Evolutionary conservation across 306 rosid species (phyloP).

Genomic region (Prunus kanzakura): DNA sequence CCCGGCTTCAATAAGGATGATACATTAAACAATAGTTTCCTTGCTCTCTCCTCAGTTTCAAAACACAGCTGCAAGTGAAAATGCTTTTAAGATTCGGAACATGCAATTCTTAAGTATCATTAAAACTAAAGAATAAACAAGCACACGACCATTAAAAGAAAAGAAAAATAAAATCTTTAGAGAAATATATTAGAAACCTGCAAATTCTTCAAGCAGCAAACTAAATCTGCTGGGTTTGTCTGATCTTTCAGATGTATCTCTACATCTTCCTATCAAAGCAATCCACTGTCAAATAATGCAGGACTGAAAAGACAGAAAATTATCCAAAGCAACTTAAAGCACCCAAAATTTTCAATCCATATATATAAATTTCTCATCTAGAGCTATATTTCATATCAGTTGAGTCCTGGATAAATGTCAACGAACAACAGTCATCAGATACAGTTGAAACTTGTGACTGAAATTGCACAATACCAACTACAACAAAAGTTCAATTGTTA

Average conservation of each 20-base stretch:
- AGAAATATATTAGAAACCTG: slow-evolving; percentile 50
- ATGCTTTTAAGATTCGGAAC: slow-evolving; percentile 17
- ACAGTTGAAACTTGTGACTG: not conserved
- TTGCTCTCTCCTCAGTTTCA: slow-evolving; percentile 88
- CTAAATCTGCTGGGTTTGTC: slow-evolving; percentile 58
- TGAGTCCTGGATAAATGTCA: not conserved
- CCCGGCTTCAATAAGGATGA: slow-evolving; percentile 88
- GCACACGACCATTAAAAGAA: not conserved
- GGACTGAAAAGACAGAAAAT: not conserved
- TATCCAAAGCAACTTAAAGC: not conserved
- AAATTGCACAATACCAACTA: not conserved
- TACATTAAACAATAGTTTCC: slow-evolving; percentile 73
- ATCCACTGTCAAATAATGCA: not conserved
- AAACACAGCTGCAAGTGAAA: slow-evolving; percentile 69
- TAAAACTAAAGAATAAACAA: not conserved
- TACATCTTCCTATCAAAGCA: slow-evolving; percentile 53
- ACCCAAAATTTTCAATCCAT: not conserved
- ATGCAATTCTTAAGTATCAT: not conserved
- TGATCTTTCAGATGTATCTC: slow-evolving; percentile 64
- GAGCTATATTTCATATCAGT: not conserved
- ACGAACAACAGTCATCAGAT: not conserved
- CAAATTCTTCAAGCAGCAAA: slow-evolving; percentile 95
- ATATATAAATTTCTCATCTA: not conserved
- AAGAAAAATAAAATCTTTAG: not conserved
- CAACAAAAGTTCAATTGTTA: not conserved